Evolutionary conservation across 805 yeast genomes (phyloP).

Genomic region (Metschnikowia henanensis): DNA sequence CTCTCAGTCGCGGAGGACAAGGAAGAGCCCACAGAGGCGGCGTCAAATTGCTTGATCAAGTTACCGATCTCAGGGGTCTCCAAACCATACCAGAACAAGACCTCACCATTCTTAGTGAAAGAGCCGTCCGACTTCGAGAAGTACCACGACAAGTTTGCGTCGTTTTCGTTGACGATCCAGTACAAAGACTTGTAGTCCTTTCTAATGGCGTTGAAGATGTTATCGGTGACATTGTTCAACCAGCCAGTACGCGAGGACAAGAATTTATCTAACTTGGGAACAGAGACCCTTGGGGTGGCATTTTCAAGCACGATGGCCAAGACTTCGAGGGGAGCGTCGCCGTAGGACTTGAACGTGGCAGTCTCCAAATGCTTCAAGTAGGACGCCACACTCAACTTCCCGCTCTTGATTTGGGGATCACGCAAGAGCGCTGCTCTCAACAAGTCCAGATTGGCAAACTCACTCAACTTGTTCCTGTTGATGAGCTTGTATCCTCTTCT

Average conservation of each 20-base stretch:
- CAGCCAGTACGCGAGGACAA: slow-evolving; percentile 88
- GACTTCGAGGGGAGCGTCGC: slow-evolving; percentile 96
- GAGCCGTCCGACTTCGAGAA: slow-evolving; percentile 95
- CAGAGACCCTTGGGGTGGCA: slow-evolving; percentile 31
- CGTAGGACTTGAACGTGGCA: slow-evolving; percentile 69
- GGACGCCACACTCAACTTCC: slow-evolving; percentile 73
- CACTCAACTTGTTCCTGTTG: slow-evolving; percentile 65
- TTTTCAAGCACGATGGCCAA: slow-evolving; percentile 74
- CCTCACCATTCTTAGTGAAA: slow-evolving; percentile 82
- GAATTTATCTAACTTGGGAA: slow-evolving; percentile 81
- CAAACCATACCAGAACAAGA: slow-evolving; percentile 94
- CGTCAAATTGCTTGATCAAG: slow-evolving; percentile 55
- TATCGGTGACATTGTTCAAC: slow-evolving; percentile 97
- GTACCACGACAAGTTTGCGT: slow-evolving; percentile 88
- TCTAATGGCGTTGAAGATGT: slow-evolving; percentile 79
- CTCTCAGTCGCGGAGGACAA: slow-evolving; percentile 41
- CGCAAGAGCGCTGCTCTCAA: slow-evolving; percentile 74
- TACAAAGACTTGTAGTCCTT: slow-evolving; percentile 72
- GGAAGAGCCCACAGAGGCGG: slow-evolving; percentile 33
- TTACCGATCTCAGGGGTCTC: slow-evolving; percentile 61
- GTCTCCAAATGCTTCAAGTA: slow-evolving; percentile 73
- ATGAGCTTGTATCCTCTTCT: slow-evolving; percentile 94
- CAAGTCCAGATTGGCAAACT: slow-evolving; percentile 71
- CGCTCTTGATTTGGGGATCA: slow-evolving; percentile 72
- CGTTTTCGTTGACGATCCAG: slow-evolving; percentile 91